These are phyloP conservation scores for Daldinia childiae DNA, from an alignment of 495 filamentous ascomycete genomes.

Conservation along the genomic window DNA sequence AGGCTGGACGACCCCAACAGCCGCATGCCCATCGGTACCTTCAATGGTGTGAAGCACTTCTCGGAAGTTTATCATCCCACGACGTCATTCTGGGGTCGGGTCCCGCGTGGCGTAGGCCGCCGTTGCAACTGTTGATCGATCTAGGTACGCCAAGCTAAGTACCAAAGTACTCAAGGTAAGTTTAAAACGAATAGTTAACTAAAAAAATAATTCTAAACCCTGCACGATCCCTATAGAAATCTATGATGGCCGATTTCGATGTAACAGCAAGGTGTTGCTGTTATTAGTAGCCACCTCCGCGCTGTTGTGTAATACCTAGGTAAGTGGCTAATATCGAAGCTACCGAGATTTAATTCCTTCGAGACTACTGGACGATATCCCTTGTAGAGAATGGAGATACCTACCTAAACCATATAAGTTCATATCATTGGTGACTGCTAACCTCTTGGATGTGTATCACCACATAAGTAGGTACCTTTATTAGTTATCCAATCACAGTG, in stretches of 20 bases:
- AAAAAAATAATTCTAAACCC: conserved; percentile 4
- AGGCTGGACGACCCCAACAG: conserved; percentile 33
- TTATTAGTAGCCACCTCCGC: not conserved
- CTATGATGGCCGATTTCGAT: not conserved
- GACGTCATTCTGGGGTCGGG: conserved; percentile 35
- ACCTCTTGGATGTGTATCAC: not conserved
- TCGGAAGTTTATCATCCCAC: conserved; percentile 32
- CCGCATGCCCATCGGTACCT: not conserved
- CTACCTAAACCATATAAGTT: too few relatives aligned
- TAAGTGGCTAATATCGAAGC: conserved; percentile 4
- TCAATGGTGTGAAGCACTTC: conserved; percentile 25
- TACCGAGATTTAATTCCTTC: not conserved
- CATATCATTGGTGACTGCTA: not conserved
- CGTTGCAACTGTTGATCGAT: conserved; percentile 38
- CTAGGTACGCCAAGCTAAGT: conserved; percentile 9
- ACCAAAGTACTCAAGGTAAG: not conserved
- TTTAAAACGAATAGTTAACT: too few relatives aligned
- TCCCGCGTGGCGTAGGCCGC: conserved; percentile 22
- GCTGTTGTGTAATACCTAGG: conserved; percentile 8
- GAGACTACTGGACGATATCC: not conserved
- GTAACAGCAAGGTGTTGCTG: conserved; percentile 4
- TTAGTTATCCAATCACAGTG: conserved; percentile 18
- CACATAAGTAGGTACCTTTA: too few relatives aligned
- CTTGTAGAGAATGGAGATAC: not conserved
- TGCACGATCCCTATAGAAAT: conserved; percentile 2